A percentile compares a stretch with the other conserved stretches of the same genome.
These are phyloP conservation scores for Yarrowia sp. DNA, from an alignment of 805 yeast genomes.

Conservation along the genomic window DNA sequence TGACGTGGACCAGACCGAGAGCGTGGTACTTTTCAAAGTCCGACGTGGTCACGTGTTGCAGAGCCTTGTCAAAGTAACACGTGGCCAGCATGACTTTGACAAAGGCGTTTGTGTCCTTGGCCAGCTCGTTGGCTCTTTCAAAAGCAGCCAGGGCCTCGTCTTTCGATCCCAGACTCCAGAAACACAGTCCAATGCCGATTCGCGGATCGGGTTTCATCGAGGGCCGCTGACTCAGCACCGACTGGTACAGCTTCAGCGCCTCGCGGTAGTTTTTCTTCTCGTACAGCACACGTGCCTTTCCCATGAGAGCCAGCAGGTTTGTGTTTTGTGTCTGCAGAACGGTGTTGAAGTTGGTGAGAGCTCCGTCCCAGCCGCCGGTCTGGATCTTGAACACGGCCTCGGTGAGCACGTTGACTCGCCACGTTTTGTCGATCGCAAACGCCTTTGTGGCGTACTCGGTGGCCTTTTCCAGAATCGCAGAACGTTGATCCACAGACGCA, in stretches of 20 bases:
- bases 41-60: slow-evolving; percentile 55
- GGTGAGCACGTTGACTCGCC: slow-evolving; percentile 60
- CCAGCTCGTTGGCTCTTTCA: slow-evolving; percentile 76
- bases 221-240: slow-evolving; percentile 77
- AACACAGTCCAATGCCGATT: slow-evolving; percentile 92
- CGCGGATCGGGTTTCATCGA: slow-evolving; percentile 84
- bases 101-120: slow-evolving; percentile 55
- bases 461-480: slow-evolving; percentile 49
- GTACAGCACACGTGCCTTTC: slow-evolving; percentile 82
- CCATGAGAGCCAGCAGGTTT: slow-evolving; percentile 78
- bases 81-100: slow-evolving; percentile 47
- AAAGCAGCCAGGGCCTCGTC: slow-evolving; percentile 81
- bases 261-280: slow-evolving; percentile 72
- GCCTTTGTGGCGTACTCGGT: slow-evolving; percentile 59
- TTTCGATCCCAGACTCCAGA: slow-evolving; percentile 83
- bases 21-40: slow-evolving; percentile 68
- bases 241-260: slow-evolving; percentile 85
- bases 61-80: slow-evolving; percentile 71
- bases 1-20: slow-evolving; percentile 59
- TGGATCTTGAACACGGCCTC: slow-evolving; percentile 69
- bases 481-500: slow-evolving; percentile 44
- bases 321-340: slow-evolving; percentile 61
- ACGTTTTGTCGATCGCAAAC: slow-evolving; percentile 56
- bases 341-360: slow-evolving; percentile 70
- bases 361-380: slow-evolving; percentile 70